A percentile compares a stretch with the other conserved stretches of the same genome.
Conservation (phyloP, 192 early-diverging fungal species). For the Funneliformis geosporum region DNA sequence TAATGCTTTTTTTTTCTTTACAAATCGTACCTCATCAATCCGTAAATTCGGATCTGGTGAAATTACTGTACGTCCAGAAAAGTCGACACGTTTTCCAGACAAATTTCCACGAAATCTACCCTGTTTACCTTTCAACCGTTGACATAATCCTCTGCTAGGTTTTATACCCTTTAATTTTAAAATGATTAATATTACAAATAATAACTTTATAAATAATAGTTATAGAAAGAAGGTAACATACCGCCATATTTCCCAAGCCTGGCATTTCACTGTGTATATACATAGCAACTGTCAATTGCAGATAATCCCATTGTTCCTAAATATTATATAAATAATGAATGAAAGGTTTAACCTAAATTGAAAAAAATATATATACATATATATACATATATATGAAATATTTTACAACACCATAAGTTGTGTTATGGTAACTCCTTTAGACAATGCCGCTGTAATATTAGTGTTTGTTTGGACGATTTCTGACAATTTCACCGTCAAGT, state of each 20-base stretch:
- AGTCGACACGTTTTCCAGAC: conserved; percentile 99
- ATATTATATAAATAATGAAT: background rate
- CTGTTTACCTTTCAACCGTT: conserved; percentile 98
- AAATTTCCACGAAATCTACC: conserved; percentile 99
- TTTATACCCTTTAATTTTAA: conserved; percentile 47
- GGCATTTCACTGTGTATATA: conserved; percentile 97
- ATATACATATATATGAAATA: background rate
- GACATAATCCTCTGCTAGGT: conserved; percentile 84
- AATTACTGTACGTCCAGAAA: conserved; percentile 98
- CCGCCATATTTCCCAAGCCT: conserved; percentile 69
- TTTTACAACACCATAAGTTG: conserved; percentile 60
- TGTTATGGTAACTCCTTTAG: conserved; percentile 63
- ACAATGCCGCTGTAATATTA: conserved; percentile 65
- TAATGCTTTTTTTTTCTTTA: conserved; percentile 19
- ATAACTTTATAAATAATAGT: background rate
- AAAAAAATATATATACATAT: too few relatives aligned
- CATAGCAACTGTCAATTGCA: conserved; percentile 92
- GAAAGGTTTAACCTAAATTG: background rate
- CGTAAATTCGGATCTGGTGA: conserved; percentile 98
- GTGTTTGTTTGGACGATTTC: conserved; percentile 93
- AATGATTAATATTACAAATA: background rate
- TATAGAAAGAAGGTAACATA: conserved; percentile 5
- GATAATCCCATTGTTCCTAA: conserved; percentile 96
- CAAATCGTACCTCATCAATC: conserved; percentile 80
- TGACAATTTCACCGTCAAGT: conserved; percentile 91